Evolutionary conservation across 2,329 filamentous ascomycete genomes (phyloP).

Genomic region (Penicillium griseofulvum): DNA sequence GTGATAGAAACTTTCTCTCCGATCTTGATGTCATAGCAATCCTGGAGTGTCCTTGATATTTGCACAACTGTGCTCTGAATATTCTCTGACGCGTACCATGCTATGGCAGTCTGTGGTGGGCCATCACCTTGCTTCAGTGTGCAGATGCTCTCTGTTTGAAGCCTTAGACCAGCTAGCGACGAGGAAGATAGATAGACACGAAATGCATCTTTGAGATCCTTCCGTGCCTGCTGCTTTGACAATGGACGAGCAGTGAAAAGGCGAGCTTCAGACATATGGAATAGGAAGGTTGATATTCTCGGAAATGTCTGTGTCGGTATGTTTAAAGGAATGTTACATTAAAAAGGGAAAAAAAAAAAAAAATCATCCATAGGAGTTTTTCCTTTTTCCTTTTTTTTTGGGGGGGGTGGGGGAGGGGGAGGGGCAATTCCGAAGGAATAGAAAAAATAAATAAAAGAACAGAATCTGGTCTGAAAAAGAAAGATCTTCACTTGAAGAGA

Average conservation of each 20-base stretch:
- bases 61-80: slow-evolving; percentile 67
- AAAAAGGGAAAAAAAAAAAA: too few relatives aligned
- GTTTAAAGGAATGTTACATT: not conserved
- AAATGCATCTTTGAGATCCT: slow-evolving; percentile 56
- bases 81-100: slow-evolving; percentile 61
- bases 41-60: slow-evolving; percentile 71
- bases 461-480: too few relatives aligned
- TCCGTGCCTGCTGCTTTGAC: slow-evolving; percentile 47
- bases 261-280: slow-evolving; percentile 37
- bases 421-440: not conserved
- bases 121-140: slow-evolving; percentile 38
- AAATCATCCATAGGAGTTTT: not conserved
- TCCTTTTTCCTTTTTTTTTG: not conserved
- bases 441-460: not conserved
- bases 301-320: not conserved
- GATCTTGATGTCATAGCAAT: slow-evolving; percentile 68
- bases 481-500: not conserved
- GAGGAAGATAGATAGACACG: slow-evolving; percentile 58
- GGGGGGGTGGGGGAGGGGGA: slow-evolving; percentile 8
- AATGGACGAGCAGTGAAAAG: slow-evolving; percentile 56
- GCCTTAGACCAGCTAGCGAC: slow-evolving; percentile 54
- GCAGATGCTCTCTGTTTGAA: slow-evolving; percentile 60
- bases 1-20: slow-evolving; percentile 66
- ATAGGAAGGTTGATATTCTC: not conserved
- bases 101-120: slow-evolving; percentile 56